A percentile compares a stretch with the other conserved stretches of the same genome.
Conservation (phyloP, 805 yeast genomes). For the Suhomyces sp. region DNA sequence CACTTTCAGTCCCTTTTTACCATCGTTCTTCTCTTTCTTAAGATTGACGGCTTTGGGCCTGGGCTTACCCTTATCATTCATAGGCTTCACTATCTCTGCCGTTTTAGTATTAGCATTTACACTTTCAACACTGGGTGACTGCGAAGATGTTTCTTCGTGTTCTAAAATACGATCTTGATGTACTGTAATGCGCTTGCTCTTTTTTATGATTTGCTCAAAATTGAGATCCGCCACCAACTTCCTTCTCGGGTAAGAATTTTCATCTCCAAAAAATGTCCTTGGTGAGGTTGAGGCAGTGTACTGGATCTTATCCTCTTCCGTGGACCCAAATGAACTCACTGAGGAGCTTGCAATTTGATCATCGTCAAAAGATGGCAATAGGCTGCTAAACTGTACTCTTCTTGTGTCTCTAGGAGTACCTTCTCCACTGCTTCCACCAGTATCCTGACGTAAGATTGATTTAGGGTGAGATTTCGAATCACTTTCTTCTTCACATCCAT, state of each 20-base stretch:
- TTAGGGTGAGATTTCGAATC: not conserved
- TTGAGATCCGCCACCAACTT: constrained; percentile 30
- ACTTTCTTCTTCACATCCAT: constrained; percentile 18
- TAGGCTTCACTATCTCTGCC: constrained; percentile 3
- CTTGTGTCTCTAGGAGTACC: constrained; percentile 2
- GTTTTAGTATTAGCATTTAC: constrained; percentile 5
- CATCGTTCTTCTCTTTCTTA: too few relatives aligned
- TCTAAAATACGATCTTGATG: constrained; percentile 1
- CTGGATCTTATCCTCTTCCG: constrained; percentile 15
- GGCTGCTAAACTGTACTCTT: constrained; percentile 11
- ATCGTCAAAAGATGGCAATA: constrained; percentile 18
- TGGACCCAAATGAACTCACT: not conserved
- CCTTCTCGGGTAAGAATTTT: constrained; percentile 21
- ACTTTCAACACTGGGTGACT: too few relatives aligned
- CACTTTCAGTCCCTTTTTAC: not conserved
- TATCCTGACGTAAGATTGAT: constrained; percentile 6
- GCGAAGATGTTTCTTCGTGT: too few relatives aligned
- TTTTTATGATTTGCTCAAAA: constrained; percentile 27
- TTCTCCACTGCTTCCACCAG: too few relatives aligned
- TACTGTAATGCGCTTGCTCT: constrained; percentile 12
- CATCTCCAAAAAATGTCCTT: constrained; percentile 24
- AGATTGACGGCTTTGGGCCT: too few relatives aligned
- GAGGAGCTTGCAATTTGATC: not conserved
- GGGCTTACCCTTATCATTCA: constrained; percentile 1
- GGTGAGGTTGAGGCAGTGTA: constrained; percentile 28